Evolutionary conservation across 257 asterid species (phyloP).

Genomic region (Cruciata laevipes): DNA sequence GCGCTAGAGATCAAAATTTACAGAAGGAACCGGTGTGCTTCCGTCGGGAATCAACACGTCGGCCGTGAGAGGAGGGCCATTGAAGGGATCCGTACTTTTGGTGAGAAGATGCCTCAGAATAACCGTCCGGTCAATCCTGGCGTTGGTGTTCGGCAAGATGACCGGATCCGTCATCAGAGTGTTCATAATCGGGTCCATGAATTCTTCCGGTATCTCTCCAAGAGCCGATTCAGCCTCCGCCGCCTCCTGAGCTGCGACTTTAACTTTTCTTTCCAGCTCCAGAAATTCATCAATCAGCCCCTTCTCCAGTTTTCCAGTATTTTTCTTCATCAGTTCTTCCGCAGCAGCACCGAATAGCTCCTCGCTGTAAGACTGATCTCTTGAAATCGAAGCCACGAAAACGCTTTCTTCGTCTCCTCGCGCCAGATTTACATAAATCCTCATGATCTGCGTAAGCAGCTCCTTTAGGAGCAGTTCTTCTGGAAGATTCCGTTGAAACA

Average conservation of each 20-base stretch:
- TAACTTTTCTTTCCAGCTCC: slow-evolving; percentile 33
- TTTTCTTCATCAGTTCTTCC: slow-evolving; percentile 64
- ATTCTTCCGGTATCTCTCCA: slow-evolving; percentile 96
- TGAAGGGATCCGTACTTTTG: slow-evolving; percentile 80
- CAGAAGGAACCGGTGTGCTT: no score
- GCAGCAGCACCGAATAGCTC: slow-evolving; percentile 87
- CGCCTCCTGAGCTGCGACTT: slow-evolving; percentile 69
- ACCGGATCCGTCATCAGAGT: slow-evolving; percentile 97
- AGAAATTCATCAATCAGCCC: no score
- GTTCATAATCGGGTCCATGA: slow-evolving; percentile 95
- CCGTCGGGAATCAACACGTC: slow-evolving; percentile 81
- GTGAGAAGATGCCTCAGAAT: slow-evolving; percentile 93
- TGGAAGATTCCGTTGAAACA: slow-evolving; percentile 80
- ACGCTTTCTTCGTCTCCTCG: slow-evolving; percentile 66
- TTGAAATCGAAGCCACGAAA: slow-evolving; percentile 74
- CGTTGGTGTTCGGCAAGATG: slow-evolving; percentile 74
- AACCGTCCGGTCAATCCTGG: slow-evolving; percentile 70
- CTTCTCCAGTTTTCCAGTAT: slow-evolving; percentile 72
- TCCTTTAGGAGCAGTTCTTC: slow-evolving; percentile 84
- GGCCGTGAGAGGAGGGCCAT: slow-evolving; percentile 75
- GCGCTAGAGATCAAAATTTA: no score
- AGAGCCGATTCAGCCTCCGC: slow-evolving; percentile 79
- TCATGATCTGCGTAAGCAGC: slow-evolving; percentile 79
- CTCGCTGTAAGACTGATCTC: slow-evolving; percentile 84
- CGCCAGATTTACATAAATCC: slow-evolving; percentile 71